Base-by-base conservation (phyloP, 192 early-diverging fungal genomes). In the Thamnidium elegans region DNA sequence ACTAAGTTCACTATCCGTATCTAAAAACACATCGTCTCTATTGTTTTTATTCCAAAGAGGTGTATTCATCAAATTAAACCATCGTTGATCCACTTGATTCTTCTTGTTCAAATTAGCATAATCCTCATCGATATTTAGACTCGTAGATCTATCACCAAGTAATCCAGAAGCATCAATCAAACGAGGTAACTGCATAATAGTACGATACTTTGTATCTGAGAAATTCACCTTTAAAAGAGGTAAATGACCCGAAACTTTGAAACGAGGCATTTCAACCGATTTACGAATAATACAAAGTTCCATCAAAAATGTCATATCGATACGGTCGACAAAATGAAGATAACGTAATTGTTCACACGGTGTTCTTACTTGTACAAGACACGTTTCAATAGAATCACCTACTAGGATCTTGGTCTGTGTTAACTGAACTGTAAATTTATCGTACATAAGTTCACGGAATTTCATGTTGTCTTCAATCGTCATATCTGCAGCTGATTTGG, bases 181-280 rank as follows among this genome's bases (percentile, higher is more conserved):
- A 92, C 89, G 19, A 90, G 65, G 66, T 7, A 63, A 20, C 10
- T 67, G 60, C 93, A 95, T 97, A 6, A 97, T 78, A 1, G 86
- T 85, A 64, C 89, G 88, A 82, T 97, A 96, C 72, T 99, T 99
- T 55, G 86, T 79, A 73, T 99, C 94, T 0, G 95, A 96, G 32
- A 99, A 86, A 71, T 93, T 96, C 21, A 96, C 71, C 55, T 93
- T 87, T 36, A 99, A 67, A 17, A 90, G 71, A 0, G 95, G 93
- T 62, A 99, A 72, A 8, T 89, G 83, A 30, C 92, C 95, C 45
- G 87, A 83, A 6, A 99, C 74, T 52, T 84, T 81, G 58, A 93
- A 86, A 58, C 83, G 82, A 50, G 94, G 79, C 62, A 94, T 74
- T 26, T 92, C 84, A 1, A 84, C 67, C 3, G 90, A 79, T 64